Percentiles rank a stretch among this genome's conserved stretches.
Conservation (phyloP, 164 flowering plant species). For the Stephania cephalantha region DNA sequence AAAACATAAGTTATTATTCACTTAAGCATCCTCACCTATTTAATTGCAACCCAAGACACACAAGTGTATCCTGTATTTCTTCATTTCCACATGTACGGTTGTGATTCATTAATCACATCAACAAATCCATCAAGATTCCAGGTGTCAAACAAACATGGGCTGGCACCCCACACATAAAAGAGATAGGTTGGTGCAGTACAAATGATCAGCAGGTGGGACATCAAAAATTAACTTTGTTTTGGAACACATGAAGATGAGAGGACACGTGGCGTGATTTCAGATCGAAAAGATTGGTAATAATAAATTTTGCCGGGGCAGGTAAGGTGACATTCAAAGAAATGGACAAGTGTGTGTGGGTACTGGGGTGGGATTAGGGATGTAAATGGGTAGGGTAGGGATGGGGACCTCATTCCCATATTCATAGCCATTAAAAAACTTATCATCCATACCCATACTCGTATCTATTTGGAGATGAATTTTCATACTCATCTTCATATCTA, state of each 20-base stretch:
- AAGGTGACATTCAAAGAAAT: not conserved
- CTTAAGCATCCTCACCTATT: too few species aligned
- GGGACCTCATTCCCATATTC: too few species aligned
- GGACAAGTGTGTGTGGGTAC: not conserved
- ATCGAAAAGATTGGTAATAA: not conserved
- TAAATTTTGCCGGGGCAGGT: not conserved
- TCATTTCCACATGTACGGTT: not conserved
- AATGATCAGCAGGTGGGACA: not conserved
- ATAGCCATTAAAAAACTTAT: too few species aligned
- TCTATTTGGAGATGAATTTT: too few species aligned
- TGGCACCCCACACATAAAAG: not conserved
- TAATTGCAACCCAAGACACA: too few species aligned
- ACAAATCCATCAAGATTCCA: not conserved
- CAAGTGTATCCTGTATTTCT: too few species aligned
- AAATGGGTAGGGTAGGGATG: too few species aligned
- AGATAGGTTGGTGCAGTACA: not conserved
- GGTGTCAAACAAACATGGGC: not conserved
- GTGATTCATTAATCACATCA: not conserved
- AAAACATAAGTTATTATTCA: too few species aligned
- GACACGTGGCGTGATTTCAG: not conserved
- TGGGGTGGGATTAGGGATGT: too few species aligned
- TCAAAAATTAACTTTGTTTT: not conserved
- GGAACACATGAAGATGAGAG: not conserved
- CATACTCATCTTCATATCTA: too few species aligned
- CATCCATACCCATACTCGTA: too few species aligned